Base-by-base conservation (phyloP, 495 filamentous ascomycete genomes). In the Lophium mytilinum region DNA sequence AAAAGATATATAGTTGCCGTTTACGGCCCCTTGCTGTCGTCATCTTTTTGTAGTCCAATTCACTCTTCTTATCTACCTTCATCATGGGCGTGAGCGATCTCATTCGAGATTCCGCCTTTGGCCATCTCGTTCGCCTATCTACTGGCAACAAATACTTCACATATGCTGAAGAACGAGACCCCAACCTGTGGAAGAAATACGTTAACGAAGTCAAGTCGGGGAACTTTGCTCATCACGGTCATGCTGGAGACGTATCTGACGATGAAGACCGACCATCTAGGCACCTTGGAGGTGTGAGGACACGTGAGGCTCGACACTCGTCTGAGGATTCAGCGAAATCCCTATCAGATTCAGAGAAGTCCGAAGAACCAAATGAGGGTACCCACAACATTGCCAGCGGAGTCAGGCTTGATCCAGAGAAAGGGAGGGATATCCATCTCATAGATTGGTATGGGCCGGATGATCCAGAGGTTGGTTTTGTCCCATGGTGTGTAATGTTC, bases 91-190 rank as follows among this genome's bases (percentile, higher is more conserved):
- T 30, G 24, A 30, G 24, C 39, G 66, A 71, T 37, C 57, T 73
- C 48, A 61, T 73, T 30, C 63, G 70, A 21, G 70, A 73, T 52
- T 69, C 69, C 24, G 57, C 60, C 36, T 71, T 71, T 47, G 70
- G 70, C 5, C 64, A 69, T 52, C 18, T 63, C 21, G 60, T 73
- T 10, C 62, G 70, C 33, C 58, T 73, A 18, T 52, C 65, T 12
- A 57, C 62, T 19, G 41, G 56, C 17, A 57, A 60, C 4, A 65
- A 57, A 55, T 50, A 48, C n/a, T 60, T 73, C 14, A 49, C 58
- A 35, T 73, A 64, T 40, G 36, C 62, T 10, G 71, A 73, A 50
- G 69, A 73, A 52, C 53, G 14, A 24, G 58, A 73, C 56, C 59
- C 65, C 1, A 37, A 45, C 33, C 50, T 68, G 34, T 70, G 65